phyloP scores from a whole-genome alignment of 2,329 filamentous ascomycete species.

The Pezicula radicicola region DNA sequence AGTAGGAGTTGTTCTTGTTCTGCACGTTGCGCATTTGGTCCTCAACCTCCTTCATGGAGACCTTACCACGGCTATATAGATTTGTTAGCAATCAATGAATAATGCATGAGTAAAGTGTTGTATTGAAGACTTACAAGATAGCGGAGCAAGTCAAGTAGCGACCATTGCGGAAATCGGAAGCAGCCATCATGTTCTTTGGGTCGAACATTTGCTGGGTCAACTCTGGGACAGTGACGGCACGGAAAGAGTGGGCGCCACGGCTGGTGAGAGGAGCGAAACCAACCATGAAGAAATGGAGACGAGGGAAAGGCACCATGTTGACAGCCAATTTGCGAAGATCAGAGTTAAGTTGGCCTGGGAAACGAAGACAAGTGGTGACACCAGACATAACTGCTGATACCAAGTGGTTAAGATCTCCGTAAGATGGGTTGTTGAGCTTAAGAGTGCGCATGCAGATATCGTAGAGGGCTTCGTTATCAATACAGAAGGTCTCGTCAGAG shows the following conservation, averaged over 20 bases:
- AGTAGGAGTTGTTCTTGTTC: slow-evolving; percentile 99
- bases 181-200: slow-evolving; percentile 99
- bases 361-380: slow-evolving; percentile 96
- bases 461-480: slow-evolving; percentile 99
- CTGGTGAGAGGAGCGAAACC: slow-evolving; percentile 98
- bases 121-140: slow-evolving; percentile 63
- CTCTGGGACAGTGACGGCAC: slow-evolving; percentile 94
- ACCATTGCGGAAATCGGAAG: slow-evolving; percentile 99
- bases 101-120: neutral
- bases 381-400: slow-evolving; percentile 99
- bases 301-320: slow-evolving; percentile 99
- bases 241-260: slow-evolving; percentile 90
- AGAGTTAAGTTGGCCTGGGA: slow-evolving; percentile 99
- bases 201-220: slow-evolving; percentile 99
- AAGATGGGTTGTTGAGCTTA: slow-evolving; percentile 97
- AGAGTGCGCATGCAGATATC: slow-evolving; percentile 99
- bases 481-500: slow-evolving; percentile 99
- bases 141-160: slow-evolving; percentile 99
- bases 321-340: slow-evolving; percentile 99
- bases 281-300: slow-evolving; percentile 99
- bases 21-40: slow-evolving; percentile 99
- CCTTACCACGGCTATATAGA: slow-evolving; percentile 81
- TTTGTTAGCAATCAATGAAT: slow-evolving; percentile 27
- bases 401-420: slow-evolving; percentile 98
- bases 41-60: slow-evolving; percentile 99